A percentile compares a stretch with the other conserved stretches of the same genome.
Evolutionary conservation across 768 basidiomycete species (phyloP).

Genomic region (Pholiota molesta): DNA sequence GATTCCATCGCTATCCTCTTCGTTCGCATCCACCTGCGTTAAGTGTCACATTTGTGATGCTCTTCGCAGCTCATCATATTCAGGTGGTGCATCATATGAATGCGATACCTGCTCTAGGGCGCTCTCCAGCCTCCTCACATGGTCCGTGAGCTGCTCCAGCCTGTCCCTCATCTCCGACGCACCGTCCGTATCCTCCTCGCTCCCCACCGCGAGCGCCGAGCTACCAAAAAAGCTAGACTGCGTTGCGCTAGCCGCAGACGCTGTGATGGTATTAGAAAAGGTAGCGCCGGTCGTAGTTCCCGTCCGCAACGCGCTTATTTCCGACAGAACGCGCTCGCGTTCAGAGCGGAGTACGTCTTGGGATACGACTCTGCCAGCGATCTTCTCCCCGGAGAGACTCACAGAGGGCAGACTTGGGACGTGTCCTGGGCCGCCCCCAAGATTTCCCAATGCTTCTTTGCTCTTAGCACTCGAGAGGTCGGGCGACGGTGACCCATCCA

Average conservation of each 20-base stretch:
- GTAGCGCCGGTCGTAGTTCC: neutral
- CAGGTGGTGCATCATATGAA: neutral
- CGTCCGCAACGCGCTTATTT: neutral
- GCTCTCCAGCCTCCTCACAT: neutral
- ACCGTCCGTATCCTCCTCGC: neutral
- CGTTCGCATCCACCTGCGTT: no score
- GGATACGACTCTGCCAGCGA: neutral
- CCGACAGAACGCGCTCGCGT: neutral
- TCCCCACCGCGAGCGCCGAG: neutral
- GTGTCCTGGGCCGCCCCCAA: neutral
- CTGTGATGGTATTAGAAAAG: no score
- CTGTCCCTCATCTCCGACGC: slow-evolving; percentile 1
- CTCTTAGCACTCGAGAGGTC: neutral
- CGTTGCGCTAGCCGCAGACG: no score
- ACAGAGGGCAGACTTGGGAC: neutral
- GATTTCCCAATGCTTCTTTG: neutral
- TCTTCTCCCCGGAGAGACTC: neutral
- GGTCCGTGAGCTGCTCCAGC: slow-evolving; percentile 1
- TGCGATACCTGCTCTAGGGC: slow-evolving; percentile 2
- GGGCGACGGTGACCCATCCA: neutral
- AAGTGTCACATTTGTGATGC: no score
- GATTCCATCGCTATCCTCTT: no score
- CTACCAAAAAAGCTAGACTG: neutral
- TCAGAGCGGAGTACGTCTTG: neutral
- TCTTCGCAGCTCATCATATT: neutral